A percentile compares a stretch with the other conserved stretches of the same genome.
Conservation (phyloP, 2,329 filamentous ascomycete genomes). For the Biscogniauxia sp. region DNA sequence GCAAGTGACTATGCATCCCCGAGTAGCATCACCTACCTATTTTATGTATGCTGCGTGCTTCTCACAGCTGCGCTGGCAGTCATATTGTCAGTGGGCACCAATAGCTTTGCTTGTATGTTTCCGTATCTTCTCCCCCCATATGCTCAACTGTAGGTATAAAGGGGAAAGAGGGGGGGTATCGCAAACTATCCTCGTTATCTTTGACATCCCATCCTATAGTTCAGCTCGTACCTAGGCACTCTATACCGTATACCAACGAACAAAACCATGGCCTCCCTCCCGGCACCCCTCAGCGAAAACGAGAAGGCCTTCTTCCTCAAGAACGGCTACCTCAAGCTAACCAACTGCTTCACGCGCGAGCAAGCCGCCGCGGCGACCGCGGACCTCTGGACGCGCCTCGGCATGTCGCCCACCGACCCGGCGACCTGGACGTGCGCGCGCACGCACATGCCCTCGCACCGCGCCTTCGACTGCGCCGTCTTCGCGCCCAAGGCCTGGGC, state of each 20-base stretch:
- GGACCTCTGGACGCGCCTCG: conserved; percentile 63
- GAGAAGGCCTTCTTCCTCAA: conserved; percentile 48
- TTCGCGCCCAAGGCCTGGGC: conserved; percentile 66
- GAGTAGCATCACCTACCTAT: neutral
- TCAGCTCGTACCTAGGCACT: too few relatives aligned
- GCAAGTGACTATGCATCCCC: neutral
- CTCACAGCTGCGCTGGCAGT: neutral
- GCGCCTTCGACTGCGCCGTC: conserved; percentile 47
- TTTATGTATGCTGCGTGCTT: neutral
- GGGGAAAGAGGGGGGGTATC: too few relatives aligned
- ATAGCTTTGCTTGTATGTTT: too few relatives aligned
- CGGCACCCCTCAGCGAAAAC: conserved; percentile 29
- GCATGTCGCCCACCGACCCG: conserved; percentile 62
- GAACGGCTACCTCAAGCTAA: conserved; percentile 54
- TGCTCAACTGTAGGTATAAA: neutral
- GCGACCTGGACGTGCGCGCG: conserved; percentile 62
- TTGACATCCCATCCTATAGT: too few relatives aligned
- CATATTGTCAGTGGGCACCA: too few relatives aligned
- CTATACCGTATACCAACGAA: neutral
- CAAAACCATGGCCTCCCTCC: conserved; percentile 24
- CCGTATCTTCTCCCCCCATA: neutral
- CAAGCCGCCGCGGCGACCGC: conserved; percentile 33
- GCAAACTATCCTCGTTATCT: neutral
- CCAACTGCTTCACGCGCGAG: conserved; percentile 41
- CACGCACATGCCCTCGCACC: conserved; percentile 63